Evolutionary conservation across 306 rosid genomes (phyloP), one percentile per base, ranked within the genome.

Genomic region (Lablab purpureus): DNA sequence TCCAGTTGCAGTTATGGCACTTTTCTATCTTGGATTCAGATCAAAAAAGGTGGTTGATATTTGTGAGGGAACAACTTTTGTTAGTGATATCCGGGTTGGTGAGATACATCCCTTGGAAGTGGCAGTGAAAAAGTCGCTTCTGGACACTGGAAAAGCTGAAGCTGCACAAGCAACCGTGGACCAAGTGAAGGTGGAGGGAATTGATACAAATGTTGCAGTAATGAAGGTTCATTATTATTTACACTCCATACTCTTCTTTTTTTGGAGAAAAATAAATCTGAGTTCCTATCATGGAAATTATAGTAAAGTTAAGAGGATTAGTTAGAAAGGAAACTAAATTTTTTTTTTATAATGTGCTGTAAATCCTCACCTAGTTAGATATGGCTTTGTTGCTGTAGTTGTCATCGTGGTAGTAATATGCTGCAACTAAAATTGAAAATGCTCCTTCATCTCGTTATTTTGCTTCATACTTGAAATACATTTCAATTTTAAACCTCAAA

Each of bases 101-200:
- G 97, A 88, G 87, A 87, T 78, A 67, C 91, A 80, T 85, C 96
- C 92, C 71, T 84, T 93, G 84, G 96, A 93, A 78, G 37, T 80
- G 79, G 92, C 89, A 76, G 98, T 95, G 27, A 93, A 87, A 82
- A 78, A 88, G 77, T 91, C 97, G 37, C 45, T 86, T 66, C 68
- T 80, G 64, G 92, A 95, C 82, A 86, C 87, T 40, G 91, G 93
- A 81, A 90, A 84, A 86, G 98, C 94, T 60, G 91, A 88, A 89
- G 97, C 96, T 75, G 98, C 99, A 47, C 97, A 86, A 84, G 98
- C 93, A 73, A 90, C 97, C 2, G 96, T 95, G 71, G 91, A 93
- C 86, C 89, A 85, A 78, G 94, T 95, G 85, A 95, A 93, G 90
- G 97, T 95, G 80, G 99, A 93, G 79, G 98, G 99, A 60, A 91